Evolutionary conservation across 805 yeast genomes (phyloP).

Genomic region (Hanseniaspora mollemarum): DNA sequence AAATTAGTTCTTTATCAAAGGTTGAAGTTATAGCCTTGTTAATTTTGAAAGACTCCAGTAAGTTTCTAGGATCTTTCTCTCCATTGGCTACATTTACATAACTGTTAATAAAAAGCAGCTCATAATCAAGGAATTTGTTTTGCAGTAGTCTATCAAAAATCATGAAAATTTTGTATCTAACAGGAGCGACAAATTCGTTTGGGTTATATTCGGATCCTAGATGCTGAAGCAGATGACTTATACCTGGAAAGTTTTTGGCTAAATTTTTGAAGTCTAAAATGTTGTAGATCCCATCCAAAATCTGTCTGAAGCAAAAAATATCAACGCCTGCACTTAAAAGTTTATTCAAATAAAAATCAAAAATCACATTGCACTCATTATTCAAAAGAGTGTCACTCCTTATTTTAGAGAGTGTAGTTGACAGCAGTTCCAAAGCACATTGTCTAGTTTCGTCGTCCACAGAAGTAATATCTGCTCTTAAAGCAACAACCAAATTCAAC

Average conservation of each 20-base stretch:
- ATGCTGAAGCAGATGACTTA: slow-evolving; percentile 27
- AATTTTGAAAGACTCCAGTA: slow-evolving; percentile 55
- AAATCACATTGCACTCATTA: slow-evolving; percentile 33
- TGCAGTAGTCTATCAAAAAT: slow-evolving; percentile 34
- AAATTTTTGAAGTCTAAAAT: slow-evolving; percentile 39
- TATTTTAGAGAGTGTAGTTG: slow-evolving; percentile 31
- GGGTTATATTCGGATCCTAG: slow-evolving; percentile 41
- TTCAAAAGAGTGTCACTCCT: slow-evolving; percentile 27
- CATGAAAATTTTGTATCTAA: slow-evolving; percentile 49
- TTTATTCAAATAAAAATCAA: slow-evolving; percentile 50
- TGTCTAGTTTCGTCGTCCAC: slow-evolving; percentile 44
- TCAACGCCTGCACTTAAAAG: slow-evolving; percentile 41
- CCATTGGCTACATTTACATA: slow-evolving; percentile 65
- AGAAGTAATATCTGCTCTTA: slow-evolving; percentile 55
- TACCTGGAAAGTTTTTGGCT: slow-evolving; percentile 20
- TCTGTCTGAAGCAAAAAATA: slow-evolving; percentile 39
- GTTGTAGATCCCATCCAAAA: slow-evolving; percentile 46
- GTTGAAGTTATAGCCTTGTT: slow-evolving; percentile 37
- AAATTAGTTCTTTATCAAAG: slow-evolving; percentile 32
- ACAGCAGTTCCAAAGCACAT: slow-evolving; percentile 37
- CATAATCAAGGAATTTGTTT: slow-evolving; percentile 5
- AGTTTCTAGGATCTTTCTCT: slow-evolving; percentile 89
- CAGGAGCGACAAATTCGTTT: slow-evolving; percentile 46
- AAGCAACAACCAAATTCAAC: slow-evolving; percentile 42
- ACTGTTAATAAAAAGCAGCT: slow-evolving; percentile 35